Evolutionary conservation across 306 rosid genomes (phyloP).

Genomic region (Prunus fruticosa): DNA sequence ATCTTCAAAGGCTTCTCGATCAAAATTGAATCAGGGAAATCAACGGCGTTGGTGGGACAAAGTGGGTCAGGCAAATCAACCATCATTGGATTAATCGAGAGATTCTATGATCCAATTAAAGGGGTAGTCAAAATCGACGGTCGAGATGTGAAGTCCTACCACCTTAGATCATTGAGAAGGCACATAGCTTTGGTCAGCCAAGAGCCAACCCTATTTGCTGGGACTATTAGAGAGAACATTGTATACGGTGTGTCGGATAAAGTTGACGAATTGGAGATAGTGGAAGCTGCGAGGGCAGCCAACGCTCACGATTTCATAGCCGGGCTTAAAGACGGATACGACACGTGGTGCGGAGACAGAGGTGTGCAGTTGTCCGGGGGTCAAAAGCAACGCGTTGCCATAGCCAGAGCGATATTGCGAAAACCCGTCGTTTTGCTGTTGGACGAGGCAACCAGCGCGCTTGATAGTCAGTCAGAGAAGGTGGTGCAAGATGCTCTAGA

Average conservation of each 20-base stretch:
- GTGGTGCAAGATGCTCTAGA: conserved; percentile 79
- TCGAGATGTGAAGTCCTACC: conserved; percentile 56
- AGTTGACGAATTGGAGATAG: conserved; percentile 50
- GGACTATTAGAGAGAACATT: conserved; percentile 72
- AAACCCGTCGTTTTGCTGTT: conserved; percentile 57
- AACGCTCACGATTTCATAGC: conserved; percentile 88
- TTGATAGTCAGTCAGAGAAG: conserved; percentile 79
- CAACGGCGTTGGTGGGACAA: conserved; percentile 84
- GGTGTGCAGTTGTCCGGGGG: conserved; percentile 90
- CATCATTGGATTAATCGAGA: conserved; percentile 68
- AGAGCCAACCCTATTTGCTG: conserved; percentile 72
- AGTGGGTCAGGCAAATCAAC: conserved; percentile 94
- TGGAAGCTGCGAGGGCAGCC: conserved; percentile 68
- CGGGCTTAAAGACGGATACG: conserved; percentile 64
- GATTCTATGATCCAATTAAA: conserved; percentile 72
- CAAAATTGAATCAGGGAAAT: conserved; percentile 59
- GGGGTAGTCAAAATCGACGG: conserved; percentile 59
- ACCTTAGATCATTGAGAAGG: conserved; percentile 54
- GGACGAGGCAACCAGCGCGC: conserved; percentile 92
- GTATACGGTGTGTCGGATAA: conserved; percentile 46
- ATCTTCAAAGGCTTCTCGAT: conserved; percentile 74
- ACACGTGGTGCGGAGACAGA: conserved; percentile 73
- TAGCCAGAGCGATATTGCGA: conserved; percentile 76
- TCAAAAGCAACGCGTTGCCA: conserved; percentile 87
- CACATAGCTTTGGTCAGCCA: conserved; percentile 85